Percentiles rank a stretch among this genome's conserved stretches.
Conservation (phyloP, 2,329 filamentous ascomycete species). For the Pezicula neosporulosa region DNA sequence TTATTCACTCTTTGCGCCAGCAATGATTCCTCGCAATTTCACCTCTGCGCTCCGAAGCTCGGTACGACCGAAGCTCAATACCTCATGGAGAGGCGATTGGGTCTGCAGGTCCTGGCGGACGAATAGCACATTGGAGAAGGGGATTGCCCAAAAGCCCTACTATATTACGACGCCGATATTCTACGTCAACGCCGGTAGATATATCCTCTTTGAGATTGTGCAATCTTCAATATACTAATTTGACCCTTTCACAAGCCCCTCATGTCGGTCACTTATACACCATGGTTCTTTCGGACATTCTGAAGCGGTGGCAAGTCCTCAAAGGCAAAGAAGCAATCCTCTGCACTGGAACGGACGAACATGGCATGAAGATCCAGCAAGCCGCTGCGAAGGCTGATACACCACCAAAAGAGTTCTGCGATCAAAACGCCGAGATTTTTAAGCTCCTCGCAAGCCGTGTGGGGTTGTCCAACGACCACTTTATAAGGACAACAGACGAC, state of each 20-base stretch:
- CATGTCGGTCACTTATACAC: constrained; percentile 95
- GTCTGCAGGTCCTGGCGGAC: constrained; percentile 20
- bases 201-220: background rate
- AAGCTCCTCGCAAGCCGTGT: constrained; percentile 67
- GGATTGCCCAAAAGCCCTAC: constrained; percentile 67
- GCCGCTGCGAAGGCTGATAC: constrained; percentile 70
- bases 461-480: constrained; percentile 74
- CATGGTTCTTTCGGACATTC: constrained; percentile 84
- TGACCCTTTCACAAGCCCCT: constrained; percentile 55
- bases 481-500: constrained; percentile 86
- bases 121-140: constrained; percentile 2
- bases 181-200: constrained; percentile 89
- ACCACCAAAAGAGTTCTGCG: constrained; percentile 81
- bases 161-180: constrained; percentile 98
- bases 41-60: constrained; percentile 12
- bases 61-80: constrained; percentile 6
- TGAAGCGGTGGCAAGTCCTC: constrained; percentile 87
- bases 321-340: constrained; percentile 69
- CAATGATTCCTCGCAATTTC: constrained; percentile 18
- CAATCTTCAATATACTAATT: constrained; percentile 14
- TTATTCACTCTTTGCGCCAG: background rate
- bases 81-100: constrained; percentile 13
- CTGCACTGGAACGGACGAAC: constrained; percentile 92
- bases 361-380: constrained; percentile 95
- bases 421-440: constrained; percentile 78